These are phyloP conservation scores for Xylariaceae sp. DNA, from an alignment of 2,329 filamentous ascomycete species.

Conservation along the genomic window DNA sequence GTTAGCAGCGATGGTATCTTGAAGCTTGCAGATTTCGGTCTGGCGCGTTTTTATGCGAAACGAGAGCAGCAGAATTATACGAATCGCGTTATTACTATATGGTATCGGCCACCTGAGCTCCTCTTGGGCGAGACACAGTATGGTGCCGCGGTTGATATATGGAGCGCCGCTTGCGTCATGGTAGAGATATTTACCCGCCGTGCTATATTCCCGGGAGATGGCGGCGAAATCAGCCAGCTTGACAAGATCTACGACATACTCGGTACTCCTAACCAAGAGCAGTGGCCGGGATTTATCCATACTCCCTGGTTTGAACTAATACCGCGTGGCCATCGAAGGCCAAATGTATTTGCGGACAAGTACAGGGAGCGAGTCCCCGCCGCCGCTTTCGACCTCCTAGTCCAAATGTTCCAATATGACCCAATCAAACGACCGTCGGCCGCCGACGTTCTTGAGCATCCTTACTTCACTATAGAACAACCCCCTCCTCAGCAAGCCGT, in stretches of 20 bases:
- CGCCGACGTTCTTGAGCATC: slow-evolving; percentile 76
- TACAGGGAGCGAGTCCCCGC: slow-evolving; percentile 74
- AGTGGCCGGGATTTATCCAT: slow-evolving; percentile 88
- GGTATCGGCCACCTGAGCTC: slow-evolving; percentile 92
- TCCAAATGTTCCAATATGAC: slow-evolving; percentile 85
- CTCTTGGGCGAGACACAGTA: slow-evolving; percentile 87
- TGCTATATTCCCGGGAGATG: slow-evolving; percentile 92
- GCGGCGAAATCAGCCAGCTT: slow-evolving; percentile 90
- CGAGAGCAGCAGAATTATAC: slow-evolving; percentile 90
- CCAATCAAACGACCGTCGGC: slow-evolving; percentile 79
- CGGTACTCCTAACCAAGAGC: slow-evolving; percentile 75
- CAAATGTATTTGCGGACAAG: slow-evolving; percentile 74
- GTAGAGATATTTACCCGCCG: slow-evolving; percentile 93
- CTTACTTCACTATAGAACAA: slow-evolving; percentile 82
- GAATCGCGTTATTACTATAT: slow-evolving; percentile 97
- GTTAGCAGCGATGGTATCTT: slow-evolving; percentile 84
- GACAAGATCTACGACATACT: slow-evolving; percentile 95
- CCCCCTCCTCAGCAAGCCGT: slow-evolving; percentile 71
- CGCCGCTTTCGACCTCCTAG: slow-evolving; percentile 76
- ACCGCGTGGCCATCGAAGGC: slow-evolving; percentile 67
- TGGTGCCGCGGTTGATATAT: slow-evolving; percentile 85
- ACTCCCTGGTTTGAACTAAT: slow-evolving; percentile 97
- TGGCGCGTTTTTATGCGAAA: slow-evolving; percentile 95
- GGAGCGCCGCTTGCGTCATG: slow-evolving; percentile 95
- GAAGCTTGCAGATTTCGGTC: slow-evolving; percentile 92